Conservation (phyloP, 805 yeast species). For the Pichia ethanolica region DNA sequence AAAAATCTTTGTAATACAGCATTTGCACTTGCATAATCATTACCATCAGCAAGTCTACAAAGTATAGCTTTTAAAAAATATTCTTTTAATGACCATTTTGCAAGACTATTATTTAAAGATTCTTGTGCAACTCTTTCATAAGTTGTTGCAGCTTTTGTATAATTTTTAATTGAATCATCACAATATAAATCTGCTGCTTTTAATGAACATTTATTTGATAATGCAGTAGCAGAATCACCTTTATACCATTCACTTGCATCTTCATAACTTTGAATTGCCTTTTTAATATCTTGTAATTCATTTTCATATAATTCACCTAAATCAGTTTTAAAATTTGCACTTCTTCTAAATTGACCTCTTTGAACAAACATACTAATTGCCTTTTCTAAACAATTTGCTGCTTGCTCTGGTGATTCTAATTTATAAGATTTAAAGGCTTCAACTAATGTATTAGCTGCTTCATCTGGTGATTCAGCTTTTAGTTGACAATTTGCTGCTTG, state of each 20-base stretch:
- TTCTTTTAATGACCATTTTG: constrained; percentile 90
- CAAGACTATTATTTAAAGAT: constrained; percentile 62
- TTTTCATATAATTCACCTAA: constrained; percentile 81
- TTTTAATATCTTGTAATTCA: constrained; percentile 54
- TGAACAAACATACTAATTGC: constrained; percentile 81
- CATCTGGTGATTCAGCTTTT: constrained; percentile 73
- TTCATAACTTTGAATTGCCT: constrained; percentile 74
- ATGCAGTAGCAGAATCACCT: constrained; percentile 88
- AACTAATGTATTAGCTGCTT: constrained; percentile 81
- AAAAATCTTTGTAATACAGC: constrained; percentile 57
- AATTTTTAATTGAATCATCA: constrained; percentile 51
- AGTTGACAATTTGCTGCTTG: constrained; percentile 78
- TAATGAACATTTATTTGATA: constrained; percentile 79
- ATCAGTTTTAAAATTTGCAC: constrained; percentile 90
- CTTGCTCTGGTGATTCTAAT: constrained; percentile 63
- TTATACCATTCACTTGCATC: constrained; percentile 95
- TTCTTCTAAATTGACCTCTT: constrained; percentile 93
- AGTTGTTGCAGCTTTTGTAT: constrained; percentile 63
- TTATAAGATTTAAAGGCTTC: constrained; percentile 89
- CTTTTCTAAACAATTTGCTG: constrained; percentile 65
- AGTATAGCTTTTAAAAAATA: constrained; percentile 78
- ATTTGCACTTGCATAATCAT: constrained; percentile 80
- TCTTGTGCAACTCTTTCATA: constrained; percentile 76
- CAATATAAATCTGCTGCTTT: constrained; percentile 89
- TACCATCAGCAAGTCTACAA: constrained; percentile 68